Conservation (phyloP, 306 rosid genomes). For the Cucumis sativus region Cucumber_9930_V3 NC_026660.2:21319001-21319500, state of each 20-base stretch:
- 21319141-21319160: slow-evolving; percentile 28
- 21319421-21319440: slow-evolving; percentile 66
- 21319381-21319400: slow-evolving; percentile 99
- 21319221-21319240: slow-evolving; percentile 78
- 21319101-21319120: too few relatives aligned
- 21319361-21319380: slow-evolving; percentile 47
- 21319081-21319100: not conserved
- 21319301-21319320: slow-evolving; percentile 62
- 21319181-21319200: slow-evolving; percentile 12
- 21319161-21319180: slow-evolving; percentile 34
- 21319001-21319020: not conserved
- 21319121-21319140: not conserved
- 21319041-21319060: not conserved
- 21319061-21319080: not conserved
- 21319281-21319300: slow-evolving; percentile 57
- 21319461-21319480: slow-evolving; percentile 60
- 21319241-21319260: slow-evolving; percentile 88
- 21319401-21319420: slow-evolving; percentile 75
- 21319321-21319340: slow-evolving; percentile 97
- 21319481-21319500: slow-evolving; percentile 89
- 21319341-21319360: slow-evolving; percentile 56
- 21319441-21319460: slow-evolving; percentile 85
- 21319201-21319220: slow-evolving; percentile 31
- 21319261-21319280: slow-evolving; percentile 98
- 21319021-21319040: not conserved